Conservation (phyloP, 139 green algal genomes). For the Chlorella sorokiniana region DNA sequence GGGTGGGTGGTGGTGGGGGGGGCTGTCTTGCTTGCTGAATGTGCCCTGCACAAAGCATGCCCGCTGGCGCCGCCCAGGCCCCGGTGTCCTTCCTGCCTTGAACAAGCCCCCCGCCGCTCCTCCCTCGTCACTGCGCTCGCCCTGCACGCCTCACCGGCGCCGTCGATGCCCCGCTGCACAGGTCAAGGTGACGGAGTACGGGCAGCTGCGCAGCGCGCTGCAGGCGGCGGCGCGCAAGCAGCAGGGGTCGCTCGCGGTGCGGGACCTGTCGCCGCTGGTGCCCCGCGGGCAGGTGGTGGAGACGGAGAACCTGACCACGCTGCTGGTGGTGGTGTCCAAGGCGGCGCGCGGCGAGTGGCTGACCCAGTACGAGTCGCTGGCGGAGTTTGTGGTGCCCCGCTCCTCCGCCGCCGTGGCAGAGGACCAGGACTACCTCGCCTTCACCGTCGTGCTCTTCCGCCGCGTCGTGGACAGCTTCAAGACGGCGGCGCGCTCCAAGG, state of each 20-base stretch:
- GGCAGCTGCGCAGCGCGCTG: conserved; percentile 28
- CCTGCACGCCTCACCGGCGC: too few species aligned
- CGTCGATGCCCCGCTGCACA: conserved; percentile 33
- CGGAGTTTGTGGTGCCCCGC: conserved; percentile 82
- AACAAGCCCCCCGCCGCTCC: neutral
- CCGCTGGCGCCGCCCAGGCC: too few species aligned
- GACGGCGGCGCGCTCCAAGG: conserved; percentile 71
- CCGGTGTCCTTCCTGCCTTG: too few species aligned
- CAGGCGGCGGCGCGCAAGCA: conserved; percentile 77
- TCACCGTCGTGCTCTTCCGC: conserved; percentile 89
- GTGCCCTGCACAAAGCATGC: too few species aligned
- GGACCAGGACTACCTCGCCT: conserved; percentile 92
- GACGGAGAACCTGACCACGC: conserved; percentile 92
- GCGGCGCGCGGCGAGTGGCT: conserved; percentile 84
- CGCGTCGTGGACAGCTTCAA: conserved; percentile 95
- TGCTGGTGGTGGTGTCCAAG: conserved; percentile 90
- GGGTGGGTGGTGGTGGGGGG: neutral
- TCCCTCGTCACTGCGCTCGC: neutral
- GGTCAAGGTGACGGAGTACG: conserved; percentile 59
- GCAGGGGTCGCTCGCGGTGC: conserved; percentile 87
- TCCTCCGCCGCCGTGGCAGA: conserved; percentile 75
- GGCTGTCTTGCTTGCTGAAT: too few species aligned
- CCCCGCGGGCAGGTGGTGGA: conserved; percentile 66
- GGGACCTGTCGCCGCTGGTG: conserved; percentile 76
- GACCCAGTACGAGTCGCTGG: conserved; percentile 85